Evolutionary conservation across 371 early-diverging fungal genomes (phyloP).

Genomic region (Circinella minor): DNA sequence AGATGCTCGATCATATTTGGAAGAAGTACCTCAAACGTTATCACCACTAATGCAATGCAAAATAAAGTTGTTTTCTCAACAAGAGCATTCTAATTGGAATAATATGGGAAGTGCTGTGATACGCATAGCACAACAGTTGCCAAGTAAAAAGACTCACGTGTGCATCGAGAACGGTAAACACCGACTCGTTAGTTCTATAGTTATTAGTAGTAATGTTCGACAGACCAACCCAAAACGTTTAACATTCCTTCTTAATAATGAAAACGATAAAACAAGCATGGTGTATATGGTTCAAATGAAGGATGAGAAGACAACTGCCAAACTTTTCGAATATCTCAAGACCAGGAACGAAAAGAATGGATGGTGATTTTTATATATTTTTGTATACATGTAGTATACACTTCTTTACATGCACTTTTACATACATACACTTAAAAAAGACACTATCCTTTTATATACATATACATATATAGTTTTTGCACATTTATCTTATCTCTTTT

Average conservation of each 20-base stretch:
- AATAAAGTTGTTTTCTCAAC: slow-evolving; percentile 45
- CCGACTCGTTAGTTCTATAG: slow-evolving; percentile 42
- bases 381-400: background rate
- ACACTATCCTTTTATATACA: too few relatives aligned
- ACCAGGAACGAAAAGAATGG: slow-evolving; percentile 44
- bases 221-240: slow-evolving; percentile 38
- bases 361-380: slow-evolving; percentile 27
- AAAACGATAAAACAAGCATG: slow-evolving; percentile 35
- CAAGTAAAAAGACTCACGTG: slow-evolving; percentile 47
- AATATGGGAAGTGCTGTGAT: slow-evolving; percentile 40
- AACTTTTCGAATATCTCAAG: slow-evolving; percentile 45
- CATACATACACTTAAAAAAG: too few relatives aligned
- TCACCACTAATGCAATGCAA: slow-evolving; percentile 48
- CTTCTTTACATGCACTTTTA: background rate
- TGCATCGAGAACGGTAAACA: slow-evolving; percentile 52
- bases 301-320: slow-evolving; percentile 45
- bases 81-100: slow-evolving; percentile 50
- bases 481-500: too few relatives aligned
- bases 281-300: slow-evolving; percentile 54
- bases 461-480: too few relatives aligned
- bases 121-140: slow-evolving; percentile 45
- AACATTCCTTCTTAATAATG: slow-evolving; percentile 40
- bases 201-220: slow-evolving; percentile 50
- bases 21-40: slow-evolving; percentile 47
- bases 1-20: slow-evolving; percentile 26